Evolutionary conservation across 1,139 yeast genomes (phyloP), one percentile per base, ranked within the genome.

Genomic region (Sugiyamaella sp.): DNA sequence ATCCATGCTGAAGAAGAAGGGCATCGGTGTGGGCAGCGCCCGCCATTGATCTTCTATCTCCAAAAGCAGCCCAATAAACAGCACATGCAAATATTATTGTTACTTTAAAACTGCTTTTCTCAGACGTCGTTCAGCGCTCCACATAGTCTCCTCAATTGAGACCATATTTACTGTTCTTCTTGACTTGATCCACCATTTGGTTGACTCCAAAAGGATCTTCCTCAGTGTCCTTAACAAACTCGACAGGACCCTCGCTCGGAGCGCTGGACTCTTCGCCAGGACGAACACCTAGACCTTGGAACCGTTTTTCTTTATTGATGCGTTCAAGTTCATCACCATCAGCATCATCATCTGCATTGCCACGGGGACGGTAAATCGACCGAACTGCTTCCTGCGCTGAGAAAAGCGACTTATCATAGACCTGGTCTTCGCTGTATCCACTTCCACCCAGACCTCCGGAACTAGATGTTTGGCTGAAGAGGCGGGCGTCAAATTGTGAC

Each of bases 361-460:
- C 61, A n/a, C 66, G 58, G 17, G 78, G 76, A 54, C 80, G 72
- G 62, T 81, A 82, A 9, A 81, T 74, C 44, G 73, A 75, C 49
- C 75, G 76, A 8, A 80, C 70, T 8, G 79, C 81, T 52, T 78
- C 80, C 49, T 80, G 80, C 1, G 75, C 78, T 40, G 72, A 70
- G 63, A 83, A 84, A 32, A 84, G 66, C 1, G 87, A 82, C 52
- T 69, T 74, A 59, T 81, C 85, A 60, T 84, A 84, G 2, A 80
- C 70, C 59, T 78, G 80, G 52, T 79, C 82, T 33, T 75, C 78
- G 53, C 72, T 71, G 51, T 72, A 71, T 37, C 73, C 70, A 4
- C 73, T 68, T 16, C 74, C 70, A 3, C 63, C 61, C 2, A 64
- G 57, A 2, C 58, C 62, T 3, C 58, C 60, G 1, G 72, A 59